Evolutionary conservation across 495 filamentous ascomycete species (phyloP).

Genomic region (Letharia lupina): DNA sequence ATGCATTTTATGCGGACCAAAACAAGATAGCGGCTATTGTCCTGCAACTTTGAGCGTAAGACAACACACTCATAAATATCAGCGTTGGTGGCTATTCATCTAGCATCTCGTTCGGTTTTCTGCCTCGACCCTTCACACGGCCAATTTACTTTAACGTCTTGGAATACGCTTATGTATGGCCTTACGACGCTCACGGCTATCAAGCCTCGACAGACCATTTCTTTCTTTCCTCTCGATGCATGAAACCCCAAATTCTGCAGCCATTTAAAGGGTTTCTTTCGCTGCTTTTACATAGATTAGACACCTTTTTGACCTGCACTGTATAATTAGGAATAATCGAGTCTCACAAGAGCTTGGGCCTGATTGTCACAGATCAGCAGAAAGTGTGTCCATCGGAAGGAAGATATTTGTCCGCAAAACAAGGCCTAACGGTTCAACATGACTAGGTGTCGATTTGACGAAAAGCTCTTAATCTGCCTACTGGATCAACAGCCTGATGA

Average conservation of each 20-base stretch:
- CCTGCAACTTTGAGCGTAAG: constrained; percentile 17
- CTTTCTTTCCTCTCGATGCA: background rate
- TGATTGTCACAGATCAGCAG: background rate
- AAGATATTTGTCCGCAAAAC: background rate
- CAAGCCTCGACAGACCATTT: background rate
- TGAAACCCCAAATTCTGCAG: background rate
- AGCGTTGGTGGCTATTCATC: constrained; percentile 5
- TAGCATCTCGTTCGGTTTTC: background rate
- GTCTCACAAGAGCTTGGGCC: background rate
- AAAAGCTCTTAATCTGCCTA: background rate
- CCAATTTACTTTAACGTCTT: background rate
- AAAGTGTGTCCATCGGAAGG: background rate
- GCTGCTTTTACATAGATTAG: constrained; percentile 2
- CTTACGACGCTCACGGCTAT: constrained; percentile 5
- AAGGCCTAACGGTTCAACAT: background rate
- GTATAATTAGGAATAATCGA: background rate
- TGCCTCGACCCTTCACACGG: background rate
- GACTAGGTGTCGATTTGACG: background rate
- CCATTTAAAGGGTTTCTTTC: background rate
- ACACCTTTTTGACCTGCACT: background rate
- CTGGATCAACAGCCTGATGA: background rate
- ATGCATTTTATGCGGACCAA: constrained; percentile 10
- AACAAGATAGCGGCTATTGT: constrained; percentile 13
- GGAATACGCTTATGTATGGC: constrained; percentile 1
- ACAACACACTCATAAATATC: constrained; percentile 2